Percentiles rank a stretch among this genome's conserved stretches.
These are phyloP conservation scores for Suhomyces taliae DNA, from an alignment of 1,139 yeast species.

Conservation along the genomic window DNA sequence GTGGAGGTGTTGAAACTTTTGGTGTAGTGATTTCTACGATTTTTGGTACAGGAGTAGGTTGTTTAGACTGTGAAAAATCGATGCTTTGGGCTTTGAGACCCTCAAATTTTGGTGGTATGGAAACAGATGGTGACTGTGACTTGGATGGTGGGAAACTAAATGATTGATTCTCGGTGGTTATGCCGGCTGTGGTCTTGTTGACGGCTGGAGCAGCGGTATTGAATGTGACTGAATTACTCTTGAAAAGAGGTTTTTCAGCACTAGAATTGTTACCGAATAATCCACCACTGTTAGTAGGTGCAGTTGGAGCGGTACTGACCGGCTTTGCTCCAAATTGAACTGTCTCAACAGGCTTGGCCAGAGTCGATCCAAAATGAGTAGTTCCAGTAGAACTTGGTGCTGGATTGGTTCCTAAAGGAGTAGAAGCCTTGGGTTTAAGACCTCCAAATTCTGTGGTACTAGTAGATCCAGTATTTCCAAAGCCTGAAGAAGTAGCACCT, in stretches of 20 bases:
- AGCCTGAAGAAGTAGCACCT: background rate
- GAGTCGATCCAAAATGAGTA: no score
- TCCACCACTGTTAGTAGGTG: no score
- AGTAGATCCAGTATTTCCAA: background rate
- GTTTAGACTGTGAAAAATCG: background rate
- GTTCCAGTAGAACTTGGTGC: background rate
- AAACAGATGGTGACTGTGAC: background rate
- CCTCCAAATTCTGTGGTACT: background rate
- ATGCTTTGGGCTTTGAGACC: background rate
- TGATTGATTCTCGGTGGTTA: no score
- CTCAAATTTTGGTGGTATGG: background rate
- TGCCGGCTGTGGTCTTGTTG: background rate
- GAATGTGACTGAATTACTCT: background rate
- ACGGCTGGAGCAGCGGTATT: background rate
- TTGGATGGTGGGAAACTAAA: background rate
- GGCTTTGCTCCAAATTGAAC: no score
- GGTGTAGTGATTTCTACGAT: slow-evolving; percentile 8
- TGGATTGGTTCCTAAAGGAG: background rate
- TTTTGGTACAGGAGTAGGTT: slow-evolving; percentile 1
- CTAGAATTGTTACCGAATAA: no score
- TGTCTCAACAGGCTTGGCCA: no score
- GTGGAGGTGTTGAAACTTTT: background rate
- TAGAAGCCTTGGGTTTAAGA: background rate
- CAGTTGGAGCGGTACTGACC: no score
- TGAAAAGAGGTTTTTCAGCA: no score